Evolutionary conservation across 768 basidiomycete genomes (phyloP), one percentile per base, ranked within the genome.

Genomic region (Boletus rubropictus): DNA sequence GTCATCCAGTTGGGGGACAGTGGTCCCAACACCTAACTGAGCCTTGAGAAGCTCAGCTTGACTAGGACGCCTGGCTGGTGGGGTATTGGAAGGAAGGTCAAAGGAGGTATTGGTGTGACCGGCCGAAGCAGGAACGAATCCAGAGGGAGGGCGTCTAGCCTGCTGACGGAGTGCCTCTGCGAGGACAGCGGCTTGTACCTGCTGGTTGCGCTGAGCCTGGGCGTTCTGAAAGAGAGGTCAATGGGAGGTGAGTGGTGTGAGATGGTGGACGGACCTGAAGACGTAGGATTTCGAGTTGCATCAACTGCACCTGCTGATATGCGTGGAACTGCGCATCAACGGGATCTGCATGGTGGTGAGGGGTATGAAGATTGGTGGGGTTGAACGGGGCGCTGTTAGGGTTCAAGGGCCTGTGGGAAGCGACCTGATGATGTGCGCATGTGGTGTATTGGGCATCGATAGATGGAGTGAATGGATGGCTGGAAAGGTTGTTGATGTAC

Each of bases 251-350:
- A 14, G 18, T 1, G 37, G 18, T 21, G 8, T 5, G 20, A 20
- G 32, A 34, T 1, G 12, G 15, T 0, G 15, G 33, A 68, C 76
- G 40, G 50, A 84, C 88, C 84, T 90, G 89, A 52, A 91, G 77
- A 62, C 78, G 80, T 62, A 89, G 66, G 56, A 91, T 77, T 69
- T 91, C 89, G 47, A 91, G 72, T 61, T 91, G 89, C 70, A 90
- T 78, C 74, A 90, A 74, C 69, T 91, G 88, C 76, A 90, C 75
- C 44, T 66, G 66, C 35, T 89, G 88, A 46, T 87, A 71, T 44
- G 82, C 78, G 57, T 82, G 81, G 35, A 74, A 68, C 59, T 82
- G 82, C 36, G 72, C 68, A 37, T 80, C 59, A 27, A 68, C 63
- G 37, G 69, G 57, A 10, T 52, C 29, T 14, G 39, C 1, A 53